phyloP scores from a whole-genome alignment of 208 protist species.

The Wallacemonas sp. region DNA sequence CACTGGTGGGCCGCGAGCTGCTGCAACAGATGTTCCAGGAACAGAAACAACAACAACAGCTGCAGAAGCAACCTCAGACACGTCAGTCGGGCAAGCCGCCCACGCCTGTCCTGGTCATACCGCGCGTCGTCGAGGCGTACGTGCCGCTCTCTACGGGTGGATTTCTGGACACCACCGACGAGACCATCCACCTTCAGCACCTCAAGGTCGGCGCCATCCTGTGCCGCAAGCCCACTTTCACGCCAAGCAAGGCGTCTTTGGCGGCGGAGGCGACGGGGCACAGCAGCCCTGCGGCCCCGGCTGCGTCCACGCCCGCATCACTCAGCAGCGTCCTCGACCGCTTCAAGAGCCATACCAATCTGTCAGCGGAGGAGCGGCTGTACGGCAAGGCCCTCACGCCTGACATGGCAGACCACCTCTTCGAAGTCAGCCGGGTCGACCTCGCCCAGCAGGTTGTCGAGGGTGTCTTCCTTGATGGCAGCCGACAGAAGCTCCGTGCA shows the following conservation, averaged over 20 bases:
- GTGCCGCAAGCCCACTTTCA: not conserved
- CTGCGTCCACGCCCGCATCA: not conserved
- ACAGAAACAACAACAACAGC: not conserved
- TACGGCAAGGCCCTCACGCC: conserved; percentile 50
- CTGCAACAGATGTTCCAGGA: conserved; percentile 56
- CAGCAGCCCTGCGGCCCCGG: not conserved
- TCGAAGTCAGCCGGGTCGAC: conserved; percentile 73
- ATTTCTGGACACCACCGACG: conserved; percentile 60
- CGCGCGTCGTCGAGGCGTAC: conserved; percentile 53
- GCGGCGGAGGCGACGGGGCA: not conserved
- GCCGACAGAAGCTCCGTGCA: conserved; percentile 38
- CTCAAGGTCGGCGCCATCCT: conserved; percentile 45
- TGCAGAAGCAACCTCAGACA: not conserved
- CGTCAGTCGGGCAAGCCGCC: not conserved
- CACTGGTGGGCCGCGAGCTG: conserved; percentile 35
- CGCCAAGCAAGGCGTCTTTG: not conserved
- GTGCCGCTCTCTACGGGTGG: conserved; percentile 73
- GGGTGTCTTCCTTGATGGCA: conserved; percentile 69
- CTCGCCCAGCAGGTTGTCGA: conserved; percentile 34
- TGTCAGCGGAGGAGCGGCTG: conserved; percentile 45
- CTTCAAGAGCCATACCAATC: conserved; percentile 43
- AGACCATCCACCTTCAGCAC: conserved; percentile 18
- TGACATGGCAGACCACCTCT: conserved; percentile 52
- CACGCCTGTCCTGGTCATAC: not conserved
- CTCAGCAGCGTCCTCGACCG: not conserved